These are phyloP conservation scores for Arabidopsis thaliana DNA, from an alignment of 345 rosid species.

Conservation along the genomic window TAIR10.1 NC_003074.8:22721001-22721500, in stretches of 20 bases:
- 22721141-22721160: conserved; percentile 67
- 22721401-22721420: conserved; percentile 55
- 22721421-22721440: conserved; percentile 62
- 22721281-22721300: conserved; percentile 38
- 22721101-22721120: conserved; percentile 39
- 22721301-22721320: neutral
- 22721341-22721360: conserved; percentile 5
- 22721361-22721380: neutral
- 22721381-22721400: conserved; percentile 79
- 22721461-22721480: conserved; percentile 58
- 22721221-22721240: conserved; percentile 70
- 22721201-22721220: conserved; percentile 65
- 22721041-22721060: conserved; percentile 25
- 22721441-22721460: conserved; percentile 57
- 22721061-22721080: neutral
- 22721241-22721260: conserved; percentile 72
- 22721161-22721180: conserved; percentile 56
- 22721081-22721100: conserved; percentile 4
- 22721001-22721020: conserved; percentile 26
- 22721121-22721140: conserved; percentile 43
- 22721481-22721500: conserved; percentile 56
- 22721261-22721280: conserved; percentile 65
- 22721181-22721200: conserved; percentile 53
- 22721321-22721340: neutral
- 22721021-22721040: conserved; percentile 37